These are phyloP conservation scores for Candida fluviatilis DNA, from an alignment of 805 yeast species.

Conservation along the genomic window DNA sequence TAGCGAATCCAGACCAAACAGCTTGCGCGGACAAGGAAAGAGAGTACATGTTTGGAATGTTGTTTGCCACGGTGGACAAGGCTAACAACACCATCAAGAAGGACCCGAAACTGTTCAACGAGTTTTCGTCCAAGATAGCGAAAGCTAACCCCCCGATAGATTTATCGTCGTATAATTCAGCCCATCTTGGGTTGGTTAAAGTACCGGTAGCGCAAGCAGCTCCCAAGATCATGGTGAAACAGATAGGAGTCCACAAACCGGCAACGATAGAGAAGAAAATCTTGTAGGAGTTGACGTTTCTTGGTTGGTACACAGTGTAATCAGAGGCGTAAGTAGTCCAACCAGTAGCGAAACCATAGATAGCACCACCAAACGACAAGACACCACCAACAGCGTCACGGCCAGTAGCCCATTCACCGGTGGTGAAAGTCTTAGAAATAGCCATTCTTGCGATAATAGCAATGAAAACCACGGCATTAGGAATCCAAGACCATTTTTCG, in stretches of 20 bases:
- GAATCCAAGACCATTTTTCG: slow-evolving; percentile 88
- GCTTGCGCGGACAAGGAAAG: slow-evolving; percentile 85
- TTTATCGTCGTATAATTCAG: slow-evolving; percentile 20
- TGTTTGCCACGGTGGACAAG: slow-evolving; percentile 83
- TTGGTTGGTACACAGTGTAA: slow-evolving; percentile 83
- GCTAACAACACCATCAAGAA: slow-evolving; percentile 84
- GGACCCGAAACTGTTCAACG: slow-evolving; percentile 85
- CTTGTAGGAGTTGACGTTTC: slow-evolving; percentile 51
- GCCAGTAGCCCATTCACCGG: slow-evolving; percentile 51
- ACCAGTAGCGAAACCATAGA: slow-evolving; percentile 88
- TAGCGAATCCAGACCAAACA: slow-evolving; percentile 68
- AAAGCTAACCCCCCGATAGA: slow-evolving; percentile 71
- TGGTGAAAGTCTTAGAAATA: slow-evolving; percentile 58
- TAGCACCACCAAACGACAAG: slow-evolving; percentile 75
- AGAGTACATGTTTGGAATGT: slow-evolving; percentile 92
- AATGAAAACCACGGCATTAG: slow-evolving; percentile 67
- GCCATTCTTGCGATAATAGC: slow-evolving; percentile 76
- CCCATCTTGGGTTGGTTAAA: slow-evolving; percentile 31
- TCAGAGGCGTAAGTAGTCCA: slow-evolving; percentile 94
- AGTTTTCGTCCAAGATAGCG: slow-evolving; percentile 70
- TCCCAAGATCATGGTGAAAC: slow-evolving; percentile 75
- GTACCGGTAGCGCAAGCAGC: slow-evolving; percentile 81
- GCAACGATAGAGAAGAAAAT: slow-evolving; percentile 59
- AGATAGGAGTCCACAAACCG: slow-evolving; percentile 66
- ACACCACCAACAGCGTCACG: slow-evolving; percentile 69